Evolutionary conservation across 1,284 basidiomycete species (phyloP).

Genomic region (Moesziomyces antarcticus): DNA sequence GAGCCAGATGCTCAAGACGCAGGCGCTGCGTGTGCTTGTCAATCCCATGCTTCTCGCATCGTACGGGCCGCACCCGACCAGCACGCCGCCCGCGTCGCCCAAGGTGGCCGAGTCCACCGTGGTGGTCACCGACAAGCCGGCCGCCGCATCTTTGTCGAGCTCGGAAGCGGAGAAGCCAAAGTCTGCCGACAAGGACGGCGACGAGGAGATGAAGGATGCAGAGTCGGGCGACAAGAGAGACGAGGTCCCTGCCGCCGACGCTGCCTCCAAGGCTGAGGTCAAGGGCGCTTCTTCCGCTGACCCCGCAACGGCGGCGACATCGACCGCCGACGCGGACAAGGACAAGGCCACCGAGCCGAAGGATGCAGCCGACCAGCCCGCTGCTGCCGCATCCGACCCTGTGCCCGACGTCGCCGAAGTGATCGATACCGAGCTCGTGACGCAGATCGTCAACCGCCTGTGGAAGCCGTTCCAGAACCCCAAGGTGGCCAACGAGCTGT

Average conservation of each 20-base stretch:
- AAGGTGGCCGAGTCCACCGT: slow-evolving; percentile 7
- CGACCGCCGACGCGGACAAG: slow-evolving; percentile 2
- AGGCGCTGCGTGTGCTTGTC: slow-evolving; percentile 85
- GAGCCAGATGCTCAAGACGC: slow-evolving; percentile 83
- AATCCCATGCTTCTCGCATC: slow-evolving; percentile 88
- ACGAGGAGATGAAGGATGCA: slow-evolving; percentile 63
- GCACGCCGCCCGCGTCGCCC: slow-evolving; percentile 25
- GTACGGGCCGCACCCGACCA: slow-evolving; percentile 68
- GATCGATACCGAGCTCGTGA: slow-evolving; percentile 78
- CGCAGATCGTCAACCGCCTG: slow-evolving; percentile 77
- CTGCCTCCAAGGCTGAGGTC: not conserved
- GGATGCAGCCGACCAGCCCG: slow-evolving; percentile 48
- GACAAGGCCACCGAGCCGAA: slow-evolving; percentile 49
- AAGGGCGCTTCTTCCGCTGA: slow-evolving; percentile 4
- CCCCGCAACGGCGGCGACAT: slow-evolving; percentile 1
- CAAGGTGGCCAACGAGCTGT: slow-evolving; percentile 66
- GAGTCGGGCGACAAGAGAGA: slow-evolving; percentile 19
- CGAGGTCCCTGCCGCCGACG: slow-evolving; percentile 9
- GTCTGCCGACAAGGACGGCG: slow-evolving; percentile 68
- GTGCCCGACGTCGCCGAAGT: slow-evolving; percentile 26
- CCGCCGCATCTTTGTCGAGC: not conserved
- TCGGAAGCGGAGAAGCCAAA: not conserved
- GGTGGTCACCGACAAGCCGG: slow-evolving; percentile 5
- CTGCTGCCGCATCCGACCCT: slow-evolving; percentile 65
- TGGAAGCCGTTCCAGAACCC: slow-evolving; percentile 81